Conservation (phyloP, 495 filamentous ascomycete genomes). For the Lophiostoma macrostomum region DNA sequence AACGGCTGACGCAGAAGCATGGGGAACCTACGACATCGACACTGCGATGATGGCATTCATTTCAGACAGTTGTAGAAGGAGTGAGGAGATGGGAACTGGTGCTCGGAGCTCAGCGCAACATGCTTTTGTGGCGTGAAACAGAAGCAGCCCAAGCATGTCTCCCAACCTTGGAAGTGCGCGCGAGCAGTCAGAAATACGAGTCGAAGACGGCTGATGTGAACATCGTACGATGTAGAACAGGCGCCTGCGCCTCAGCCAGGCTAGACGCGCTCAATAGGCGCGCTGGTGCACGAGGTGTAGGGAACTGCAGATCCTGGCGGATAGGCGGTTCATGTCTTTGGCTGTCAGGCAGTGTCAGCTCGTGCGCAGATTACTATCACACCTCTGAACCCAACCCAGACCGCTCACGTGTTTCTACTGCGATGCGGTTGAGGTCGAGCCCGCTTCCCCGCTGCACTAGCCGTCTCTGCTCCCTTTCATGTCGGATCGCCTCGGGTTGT, state of each 20-base stretch:
- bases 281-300: neutral
- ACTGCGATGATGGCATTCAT: no score
- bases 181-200: no score
- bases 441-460: constrained; percentile 28
- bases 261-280: neutral
- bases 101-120: no score
- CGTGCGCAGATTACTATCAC: constrained; percentile 7
- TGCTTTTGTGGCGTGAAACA: no score
- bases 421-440: constrained; percentile 17
- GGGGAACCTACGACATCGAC: no score
- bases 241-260: neutral
- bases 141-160: no score
- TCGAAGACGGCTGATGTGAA: no score
- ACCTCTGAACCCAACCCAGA: neutral
- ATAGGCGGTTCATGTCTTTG: constrained; percentile 10
- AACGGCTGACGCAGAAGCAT: no score
- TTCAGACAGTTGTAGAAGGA: no score
- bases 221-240: no score
- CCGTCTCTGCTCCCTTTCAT: neutral
- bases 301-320: constrained; percentile 12
- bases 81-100: no score
- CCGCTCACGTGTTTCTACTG: constrained; percentile 23
- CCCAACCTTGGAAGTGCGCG: no score
- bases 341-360: constrained; percentile 5
- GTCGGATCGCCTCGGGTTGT: constrained; percentile 21